A percentile compares a stretch with the other conserved stretches of the same genome.
phyloP scores from a whole-genome alignment of 2,329 filamentous ascomycete species.

The Thelonectria olida region DNA sequence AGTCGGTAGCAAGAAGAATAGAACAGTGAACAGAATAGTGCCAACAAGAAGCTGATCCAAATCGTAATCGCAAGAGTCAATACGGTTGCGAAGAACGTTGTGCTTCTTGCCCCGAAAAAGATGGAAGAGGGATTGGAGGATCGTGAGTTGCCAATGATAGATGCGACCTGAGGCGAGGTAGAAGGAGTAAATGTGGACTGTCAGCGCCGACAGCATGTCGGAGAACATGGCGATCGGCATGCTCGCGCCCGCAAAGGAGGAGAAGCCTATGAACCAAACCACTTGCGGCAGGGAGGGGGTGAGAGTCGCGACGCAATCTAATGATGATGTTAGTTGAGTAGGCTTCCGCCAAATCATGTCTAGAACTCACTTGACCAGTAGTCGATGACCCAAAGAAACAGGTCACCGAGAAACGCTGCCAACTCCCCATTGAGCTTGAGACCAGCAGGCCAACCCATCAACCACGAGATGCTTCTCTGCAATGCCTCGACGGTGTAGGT shows the following conservation, averaged over 20 bases:
- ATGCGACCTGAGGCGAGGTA: slow-evolving; percentile 97
- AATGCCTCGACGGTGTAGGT: slow-evolving; percentile 90
- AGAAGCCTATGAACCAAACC: slow-evolving; percentile 93
- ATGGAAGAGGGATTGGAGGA: slow-evolving; percentile 97
- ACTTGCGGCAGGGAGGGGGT: slow-evolving; percentile 84
- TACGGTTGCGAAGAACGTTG: slow-evolving; percentile 95
- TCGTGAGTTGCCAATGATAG: slow-evolving; percentile 98
- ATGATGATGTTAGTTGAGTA: slow-evolving; percentile 34
- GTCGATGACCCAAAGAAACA: slow-evolving; percentile 98
- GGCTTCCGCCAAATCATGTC: not conserved
- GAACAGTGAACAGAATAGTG: slow-evolving; percentile 93
- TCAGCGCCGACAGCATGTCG: slow-evolving; percentile 89
- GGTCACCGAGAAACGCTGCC: slow-evolving; percentile 90
- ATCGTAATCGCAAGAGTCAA: slow-evolving; percentile 98
- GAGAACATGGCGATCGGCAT: slow-evolving; percentile 97
- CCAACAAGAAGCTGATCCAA: slow-evolving; percentile 95
- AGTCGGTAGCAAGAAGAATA: slow-evolving; percentile 94
- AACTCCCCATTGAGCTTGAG: slow-evolving; percentile 95
- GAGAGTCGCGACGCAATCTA: slow-evolving; percentile 79
- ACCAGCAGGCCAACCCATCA: slow-evolving; percentile 95
- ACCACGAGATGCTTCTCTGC: slow-evolving; percentile 89
- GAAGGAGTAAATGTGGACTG: slow-evolving; percentile 96
- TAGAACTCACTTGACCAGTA: slow-evolving; percentile 84
- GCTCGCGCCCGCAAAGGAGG: slow-evolving; percentile 93
- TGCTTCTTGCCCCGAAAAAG: slow-evolving; percentile 98